Evolutionary conservation across 1,139 yeast genomes (phyloP).

Genomic region (Suhomyces guaymorum): DNA sequence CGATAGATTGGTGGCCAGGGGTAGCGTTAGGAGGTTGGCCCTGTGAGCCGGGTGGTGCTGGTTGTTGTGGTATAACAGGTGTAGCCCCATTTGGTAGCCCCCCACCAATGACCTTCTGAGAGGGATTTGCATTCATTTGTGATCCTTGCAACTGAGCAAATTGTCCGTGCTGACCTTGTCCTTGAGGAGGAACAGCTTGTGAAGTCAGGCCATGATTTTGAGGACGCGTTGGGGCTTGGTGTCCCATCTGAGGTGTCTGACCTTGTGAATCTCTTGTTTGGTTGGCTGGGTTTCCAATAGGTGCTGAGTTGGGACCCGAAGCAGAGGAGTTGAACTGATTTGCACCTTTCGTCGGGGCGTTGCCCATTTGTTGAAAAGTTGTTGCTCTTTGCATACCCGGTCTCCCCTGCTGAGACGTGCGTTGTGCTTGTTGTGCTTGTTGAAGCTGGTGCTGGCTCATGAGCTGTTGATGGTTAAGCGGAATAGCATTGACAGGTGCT

Average conservation of each 20-base stretch:
- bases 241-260: slow-evolving; percentile 33
- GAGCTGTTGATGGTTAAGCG: slow-evolving; percentile 9
- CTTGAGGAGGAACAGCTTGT: slow-evolving; percentile 5
- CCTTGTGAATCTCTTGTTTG: slow-evolving; percentile 27
- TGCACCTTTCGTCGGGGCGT: slow-evolving; percentile 10
- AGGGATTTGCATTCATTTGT: slow-evolving; percentile 12
- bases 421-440: slow-evolving; percentile 7
- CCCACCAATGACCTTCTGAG: slow-evolving; percentile 8
- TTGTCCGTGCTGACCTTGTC: slow-evolving; percentile 11
- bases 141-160: slow-evolving; percentile 12
- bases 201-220: slow-evolving; percentile 7
- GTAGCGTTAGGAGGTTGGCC: slow-evolving; percentile 1
- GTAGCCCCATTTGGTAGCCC: slow-evolving; percentile 11
- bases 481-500: slow-evolving; percentile 8
- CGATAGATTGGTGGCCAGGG: no score
- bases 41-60: slow-evolving; percentile 17
- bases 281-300: slow-evolving; percentile 21
- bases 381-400: slow-evolving; percentile 27
- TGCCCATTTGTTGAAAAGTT: slow-evolving; percentile 13
- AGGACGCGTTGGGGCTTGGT: slow-evolving; percentile 25
- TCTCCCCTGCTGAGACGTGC: slow-evolving; percentile 13
- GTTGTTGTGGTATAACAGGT: slow-evolving; percentile 20
- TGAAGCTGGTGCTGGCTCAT: slow-evolving; percentile 11
- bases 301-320: slow-evolving; percentile 30
- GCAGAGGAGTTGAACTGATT: slow-evolving; percentile 11